Evolutionary conservation across 1,139 yeast genomes (phyloP).

Genomic region (Candida frijolesensis): DNA sequence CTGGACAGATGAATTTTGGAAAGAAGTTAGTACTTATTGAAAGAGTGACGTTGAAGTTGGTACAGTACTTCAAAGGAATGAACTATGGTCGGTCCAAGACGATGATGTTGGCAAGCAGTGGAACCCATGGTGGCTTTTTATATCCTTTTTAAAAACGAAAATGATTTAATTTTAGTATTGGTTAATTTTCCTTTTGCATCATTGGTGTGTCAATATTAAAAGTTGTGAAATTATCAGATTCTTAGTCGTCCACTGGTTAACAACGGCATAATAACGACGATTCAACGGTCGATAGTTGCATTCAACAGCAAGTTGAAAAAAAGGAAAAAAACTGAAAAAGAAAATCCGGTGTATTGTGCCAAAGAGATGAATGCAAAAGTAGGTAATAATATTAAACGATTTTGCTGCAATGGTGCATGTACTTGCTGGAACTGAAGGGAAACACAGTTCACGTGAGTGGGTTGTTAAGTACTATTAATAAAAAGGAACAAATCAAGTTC

Average conservation of each 20-base stretch:
- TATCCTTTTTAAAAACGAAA: background rate
- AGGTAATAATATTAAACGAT: background rate
- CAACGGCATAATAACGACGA: background rate
- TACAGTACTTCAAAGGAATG: background rate
- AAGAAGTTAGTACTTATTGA: background rate
- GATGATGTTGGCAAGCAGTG: background rate
- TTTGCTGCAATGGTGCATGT: background rate
- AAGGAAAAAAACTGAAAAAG: background rate
- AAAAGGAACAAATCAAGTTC: background rate
- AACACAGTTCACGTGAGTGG: background rate
- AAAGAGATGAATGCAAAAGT: no score
- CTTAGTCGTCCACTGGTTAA: background rate
- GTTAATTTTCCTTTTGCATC: background rate
- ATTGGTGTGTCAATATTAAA: background rate
- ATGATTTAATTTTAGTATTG: background rate
- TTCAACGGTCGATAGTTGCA: background rate
- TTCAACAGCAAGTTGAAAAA: background rate
- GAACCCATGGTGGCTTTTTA: background rate
- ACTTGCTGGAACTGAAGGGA: background rate
- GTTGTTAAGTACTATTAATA: no score
- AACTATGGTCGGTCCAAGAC: background rate
- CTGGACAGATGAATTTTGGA: background rate
- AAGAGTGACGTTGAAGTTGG: background rate
- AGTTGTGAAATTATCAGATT: background rate
- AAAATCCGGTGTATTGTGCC: background rate